Percentiles rank a stretch among this genome's conserved stretches.
These are phyloP conservation scores for Reutealis trisperma DNA, from an alignment of 345 rosid species.

Conservation along the genomic window DNA sequence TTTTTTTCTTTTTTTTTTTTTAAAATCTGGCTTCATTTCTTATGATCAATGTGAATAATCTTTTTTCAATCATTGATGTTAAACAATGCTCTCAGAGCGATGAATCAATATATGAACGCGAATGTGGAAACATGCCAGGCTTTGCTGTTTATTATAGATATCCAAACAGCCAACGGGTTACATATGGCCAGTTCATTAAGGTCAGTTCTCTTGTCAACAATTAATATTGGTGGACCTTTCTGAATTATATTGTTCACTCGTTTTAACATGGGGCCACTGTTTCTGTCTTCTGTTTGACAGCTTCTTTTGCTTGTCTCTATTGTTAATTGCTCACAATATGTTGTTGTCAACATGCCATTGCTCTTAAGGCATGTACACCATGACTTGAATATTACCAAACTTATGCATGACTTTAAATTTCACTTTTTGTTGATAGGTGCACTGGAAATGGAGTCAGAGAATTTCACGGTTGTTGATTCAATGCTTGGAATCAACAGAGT, in stretches of 20 bases:
- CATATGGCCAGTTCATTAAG: slow-evolving; percentile 98
- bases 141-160: slow-evolving; percentile 97
- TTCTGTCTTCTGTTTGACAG: not conserved
- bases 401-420: not conserved
- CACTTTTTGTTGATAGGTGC: slow-evolving; percentile 56
- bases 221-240: not conserved
- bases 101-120: slow-evolving; percentile 90
- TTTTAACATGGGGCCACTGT: not conserved
- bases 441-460: slow-evolving; percentile 99
- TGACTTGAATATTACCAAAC: not conserved
- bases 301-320: not conserved
- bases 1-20: not conserved
- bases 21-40: slow-evolving; percentile 10
- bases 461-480: slow-evolving; percentile 88
- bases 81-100: slow-evolving; percentile 61
- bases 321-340: not conserved
- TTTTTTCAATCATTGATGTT: slow-evolving; percentile 18
- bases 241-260: not conserved
- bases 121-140: slow-evolving; percentile 99
- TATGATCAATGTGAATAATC: not conserved
- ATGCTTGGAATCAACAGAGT: slow-evolving; percentile 95
- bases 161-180: slow-evolving; percentile 97
- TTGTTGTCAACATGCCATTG: not conserved
- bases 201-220: slow-evolving; percentile 40
- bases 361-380: not conserved